phyloP scores from a whole-genome alignment of 176 grass and related monocot species.

The Hordeum marinum region DNA sequence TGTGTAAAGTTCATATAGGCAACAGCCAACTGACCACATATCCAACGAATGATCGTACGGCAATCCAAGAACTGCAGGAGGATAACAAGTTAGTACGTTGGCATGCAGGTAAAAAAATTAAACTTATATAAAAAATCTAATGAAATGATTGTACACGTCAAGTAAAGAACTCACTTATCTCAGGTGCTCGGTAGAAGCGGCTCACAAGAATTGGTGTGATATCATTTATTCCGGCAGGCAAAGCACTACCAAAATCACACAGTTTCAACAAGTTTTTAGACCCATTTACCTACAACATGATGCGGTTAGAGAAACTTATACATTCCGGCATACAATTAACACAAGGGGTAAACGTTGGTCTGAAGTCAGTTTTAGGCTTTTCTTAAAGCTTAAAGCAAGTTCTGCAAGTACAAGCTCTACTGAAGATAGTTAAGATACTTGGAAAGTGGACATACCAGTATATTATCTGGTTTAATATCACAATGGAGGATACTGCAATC shows the following conservation, averaged over 20 bases:
- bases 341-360: not conserved
- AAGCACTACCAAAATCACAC: conserved; percentile 99
- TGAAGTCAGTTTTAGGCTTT: not conserved
- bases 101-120: not conserved
- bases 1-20: conserved; percentile 91
- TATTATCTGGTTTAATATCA: conserved; percentile 99
- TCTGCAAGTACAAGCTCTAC: not conserved
- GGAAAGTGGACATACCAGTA: conserved; percentile 58
- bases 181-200: conserved; percentile 93
- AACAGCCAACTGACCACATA: conserved; percentile 97
- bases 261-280: conserved; percentile 87
- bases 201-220: conserved; percentile 97
- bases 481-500: conserved; percentile 86
- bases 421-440: not conserved
- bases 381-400: not conserved
- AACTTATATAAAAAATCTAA: not conserved
- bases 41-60: conserved; percentile 87
- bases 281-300: conserved; percentile 75
- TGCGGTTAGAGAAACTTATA: not conserved
- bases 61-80: conserved; percentile 90
- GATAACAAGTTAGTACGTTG: not conserved
- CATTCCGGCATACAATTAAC: not conserved
- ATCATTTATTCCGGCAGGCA: conserved; percentile 94
- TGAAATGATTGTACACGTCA: not conserved
- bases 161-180: conserved; percentile 86